phyloP scores from a whole-genome alignment of 768 basidiomycete genomes.

The Auricularia cornea region DNA sequence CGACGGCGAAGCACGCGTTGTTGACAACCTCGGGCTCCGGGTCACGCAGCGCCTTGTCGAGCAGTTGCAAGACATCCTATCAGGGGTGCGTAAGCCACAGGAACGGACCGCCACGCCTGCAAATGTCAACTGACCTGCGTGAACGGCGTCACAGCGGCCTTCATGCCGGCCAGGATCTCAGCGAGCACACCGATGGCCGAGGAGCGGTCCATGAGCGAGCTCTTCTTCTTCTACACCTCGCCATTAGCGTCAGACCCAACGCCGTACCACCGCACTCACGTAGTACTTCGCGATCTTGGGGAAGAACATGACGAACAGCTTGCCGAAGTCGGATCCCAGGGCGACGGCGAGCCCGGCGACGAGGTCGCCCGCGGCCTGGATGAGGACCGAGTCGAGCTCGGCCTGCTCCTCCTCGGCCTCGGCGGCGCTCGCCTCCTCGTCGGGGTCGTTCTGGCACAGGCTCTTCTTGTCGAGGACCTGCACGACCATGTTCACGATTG shows the following conservation, averaged over 20 bases:
- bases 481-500: conserved; percentile 70
- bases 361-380: conserved; percentile 90
- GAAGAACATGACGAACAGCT: conserved; percentile 78
- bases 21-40: conserved; percentile 88
- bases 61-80: conserved; percentile 64
- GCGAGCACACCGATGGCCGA: conserved; percentile 90
- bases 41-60: conserved; percentile 76
- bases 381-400: conserved; percentile 93
- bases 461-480: conserved; percentile 92
- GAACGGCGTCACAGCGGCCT: conserved; percentile 72
- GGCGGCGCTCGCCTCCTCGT: conserved; percentile 61
- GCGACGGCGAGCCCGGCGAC: conserved; percentile 81
- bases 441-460: conserved; percentile 92
- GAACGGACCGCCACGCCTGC: neutral
- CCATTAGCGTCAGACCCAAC: neutral
- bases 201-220: conserved; percentile 85
- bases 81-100: neutral
- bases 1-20: conserved; percentile 91
- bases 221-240: conserved; percentile 69
- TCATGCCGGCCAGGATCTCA: conserved; percentile 92
- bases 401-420: conserved; percentile 79
- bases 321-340: conserved; percentile 76
- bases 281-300: conserved; percentile 89
- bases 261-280: conserved; percentile 37
- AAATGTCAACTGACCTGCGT: conserved; percentile 40